These are phyloP conservation scores for Calonectria hawksworthii DNA, from an alignment of 2,329 filamentous ascomycete species.

Conservation along the genomic window DNA sequence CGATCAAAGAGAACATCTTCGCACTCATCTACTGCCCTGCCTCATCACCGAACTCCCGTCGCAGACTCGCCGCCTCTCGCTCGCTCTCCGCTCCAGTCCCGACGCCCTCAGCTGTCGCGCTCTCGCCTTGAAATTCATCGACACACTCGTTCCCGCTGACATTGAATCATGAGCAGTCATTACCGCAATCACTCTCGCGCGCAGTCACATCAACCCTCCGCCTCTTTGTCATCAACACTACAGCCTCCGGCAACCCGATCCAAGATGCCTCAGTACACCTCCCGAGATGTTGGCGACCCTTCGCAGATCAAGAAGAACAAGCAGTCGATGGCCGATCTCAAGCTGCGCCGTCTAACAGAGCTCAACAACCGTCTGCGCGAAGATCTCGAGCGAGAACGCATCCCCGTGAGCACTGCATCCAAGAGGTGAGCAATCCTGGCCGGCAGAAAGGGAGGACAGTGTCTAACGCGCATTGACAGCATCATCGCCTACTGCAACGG, in stretches of 20 bases:
- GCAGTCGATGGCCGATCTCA: conserved; percentile 99
- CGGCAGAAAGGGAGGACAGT: neutral
- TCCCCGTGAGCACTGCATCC: conserved; percentile 94
- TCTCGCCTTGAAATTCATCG: conserved; percentile 17
- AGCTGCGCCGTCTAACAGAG: conserved; percentile 95
- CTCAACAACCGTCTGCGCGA: conserved; percentile 96
- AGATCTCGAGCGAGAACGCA: conserved; percentile 94
- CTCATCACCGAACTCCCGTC: conserved; percentile 16
- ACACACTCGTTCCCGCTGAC: conserved; percentile 31
- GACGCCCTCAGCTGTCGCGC: conserved; percentile 16
- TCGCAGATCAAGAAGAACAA: conserved; percentile 90
- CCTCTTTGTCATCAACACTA: conserved; percentile 23
- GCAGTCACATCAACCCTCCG: conserved; percentile 32
- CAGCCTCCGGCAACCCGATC: conserved; percentile 39
- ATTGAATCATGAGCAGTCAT: conserved; percentile 36
- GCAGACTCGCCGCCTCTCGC: neutral
- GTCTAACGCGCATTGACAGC: conserved; percentile 62
- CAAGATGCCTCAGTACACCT: conserved; percentile 77
- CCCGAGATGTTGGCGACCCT: conserved; percentile 76
- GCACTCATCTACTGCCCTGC: conserved; percentile 8
- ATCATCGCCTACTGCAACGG: conserved; percentile 98
- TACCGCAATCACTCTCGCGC: conserved; percentile 29
- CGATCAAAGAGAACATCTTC: conserved; percentile 26
- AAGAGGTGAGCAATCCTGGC: conserved; percentile 73
- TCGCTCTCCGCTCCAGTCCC: conserved; percentile 11